Base-by-base conservation (phyloP, 176 grass and related monocot genomes). In the Cenchrus fungigraminus region DNA sequence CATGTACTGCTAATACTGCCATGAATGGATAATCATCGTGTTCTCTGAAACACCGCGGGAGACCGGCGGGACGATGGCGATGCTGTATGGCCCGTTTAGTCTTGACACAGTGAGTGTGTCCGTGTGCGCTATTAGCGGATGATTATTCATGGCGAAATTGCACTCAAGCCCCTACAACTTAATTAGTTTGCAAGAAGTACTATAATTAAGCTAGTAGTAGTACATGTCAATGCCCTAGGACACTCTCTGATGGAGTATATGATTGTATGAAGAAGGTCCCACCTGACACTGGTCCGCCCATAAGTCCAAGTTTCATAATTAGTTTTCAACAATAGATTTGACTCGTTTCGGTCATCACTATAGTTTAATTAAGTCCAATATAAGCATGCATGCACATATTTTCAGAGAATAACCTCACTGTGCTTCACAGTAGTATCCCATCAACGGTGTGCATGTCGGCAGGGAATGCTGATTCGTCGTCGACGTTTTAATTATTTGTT, bases 21-120 rank as follows among this genome's bases (percentile, higher is more conserved):
- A 77, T 82, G 83, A 82, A 90, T 82, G 25, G 37, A 12, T 51
- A 71, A 82, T 90, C 71, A 90, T 90, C 64, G 8, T 82, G 88
- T 54, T 46, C 64, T 69, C 83, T 4, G 63, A 75, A 68, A 34
- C 15, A n/a, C 14, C 0, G 31, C 31, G 37, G 2, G 37, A 40
- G 4, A 34, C 34, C 1, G 34, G 11, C 13, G 9, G 61, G 12
- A 17, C 10, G 65, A 69, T 17, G 57, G 8, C 57, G 15, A 65
- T 1, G 57, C 5, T 1, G 65, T 19, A 49, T 65, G 15, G 11
- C 22, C 46, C 37, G 10, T 65, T 65, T 55, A 3, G 37, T 40
- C 15, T 31, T 20, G 56, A 13, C 31, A 56, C 34, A 13, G 13
- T 46, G 45, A 8, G 45, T 46, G 45, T 40, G n/a, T n/a, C n/a